Conservation (phyloP, 495 filamentous ascomycete genomes). For the Aspergillus indologenus region DNA sequence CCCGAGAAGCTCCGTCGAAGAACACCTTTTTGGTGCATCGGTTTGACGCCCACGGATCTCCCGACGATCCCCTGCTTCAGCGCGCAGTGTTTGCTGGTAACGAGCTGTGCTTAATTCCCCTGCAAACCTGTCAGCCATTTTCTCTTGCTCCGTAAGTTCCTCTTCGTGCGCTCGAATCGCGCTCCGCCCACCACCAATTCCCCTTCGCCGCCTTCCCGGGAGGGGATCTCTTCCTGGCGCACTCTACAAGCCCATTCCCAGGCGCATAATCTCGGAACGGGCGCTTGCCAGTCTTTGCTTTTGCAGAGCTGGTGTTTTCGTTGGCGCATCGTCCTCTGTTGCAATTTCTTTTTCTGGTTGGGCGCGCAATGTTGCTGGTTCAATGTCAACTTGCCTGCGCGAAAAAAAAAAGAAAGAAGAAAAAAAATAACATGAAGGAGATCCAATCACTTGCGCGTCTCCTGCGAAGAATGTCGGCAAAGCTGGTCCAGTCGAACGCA, state of each 20-base stretch:
- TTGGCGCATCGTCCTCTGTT: not conserved
- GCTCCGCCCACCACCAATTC: not conserved
- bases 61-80: slow-evolving; percentile 3
- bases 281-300: not conserved
- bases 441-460: not conserved
- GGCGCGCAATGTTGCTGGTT: not conserved
- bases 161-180: not conserved
- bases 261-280: not conserved
- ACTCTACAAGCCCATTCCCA: not conserved
- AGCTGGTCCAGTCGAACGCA: not conserved
- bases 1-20: slow-evolving; percentile 8
- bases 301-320: not conserved
- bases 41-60: not conserved
- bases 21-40: not conserved
- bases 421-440: not conserved
- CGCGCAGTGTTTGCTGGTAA: not conserved
- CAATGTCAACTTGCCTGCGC: not conserved
- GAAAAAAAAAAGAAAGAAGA: not conserved
- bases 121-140: not conserved
- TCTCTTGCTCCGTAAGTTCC: not conserved
- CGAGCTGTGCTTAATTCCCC: not conserved
- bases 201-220: not conserved
- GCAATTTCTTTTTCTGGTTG: not conserved
- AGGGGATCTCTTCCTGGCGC: not conserved
- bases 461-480: not conserved